A percentile compares a stretch with the other conserved stretches of the same genome.
phyloP scores from a whole-genome alignment of 371 early-diverging fungal species.

The Fennellomyces sp. region DNA sequence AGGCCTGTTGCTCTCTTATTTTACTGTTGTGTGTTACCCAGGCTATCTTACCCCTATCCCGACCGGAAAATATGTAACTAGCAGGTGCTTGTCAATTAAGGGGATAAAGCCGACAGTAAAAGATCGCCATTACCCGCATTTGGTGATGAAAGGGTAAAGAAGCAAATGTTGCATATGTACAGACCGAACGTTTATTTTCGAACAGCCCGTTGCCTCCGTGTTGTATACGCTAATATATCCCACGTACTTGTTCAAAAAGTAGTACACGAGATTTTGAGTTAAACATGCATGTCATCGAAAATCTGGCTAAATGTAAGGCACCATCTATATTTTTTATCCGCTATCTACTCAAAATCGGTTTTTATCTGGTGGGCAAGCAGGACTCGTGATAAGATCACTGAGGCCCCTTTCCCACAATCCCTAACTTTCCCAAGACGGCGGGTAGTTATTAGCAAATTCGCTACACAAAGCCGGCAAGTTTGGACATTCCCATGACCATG shows the following conservation, averaged over 20 bases:
- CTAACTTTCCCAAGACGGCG: constrained; percentile 1
- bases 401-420: not conserved
- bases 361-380: not conserved
- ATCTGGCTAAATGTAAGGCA: too few relatives aligned
- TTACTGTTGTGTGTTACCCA: not conserved
- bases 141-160: not conserved
- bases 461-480: not conserved
- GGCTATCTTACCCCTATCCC: not conserved
- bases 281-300: not conserved
- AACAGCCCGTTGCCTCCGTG: not conserved
- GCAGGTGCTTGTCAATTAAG: constrained; percentile 11
- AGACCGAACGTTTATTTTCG: not conserved
- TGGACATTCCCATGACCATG: not conserved
- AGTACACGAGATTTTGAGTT: not conserved
- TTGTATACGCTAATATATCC: not conserved
- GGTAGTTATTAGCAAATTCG: not conserved
- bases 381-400: not conserved
- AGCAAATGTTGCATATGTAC: not conserved
- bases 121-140: constrained; percentile 1
- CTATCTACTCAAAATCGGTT: not conserved
- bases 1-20: not conserved
- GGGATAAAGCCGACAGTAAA: constrained; percentile 8
- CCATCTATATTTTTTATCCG: not conserved
- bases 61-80: not conserved
- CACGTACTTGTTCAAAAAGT: not conserved